These are phyloP conservation scores for Butyriboletus appendiculatus DNA, from an alignment of 1,284 basidiomycete species.

Conservation along the genomic window DNA sequence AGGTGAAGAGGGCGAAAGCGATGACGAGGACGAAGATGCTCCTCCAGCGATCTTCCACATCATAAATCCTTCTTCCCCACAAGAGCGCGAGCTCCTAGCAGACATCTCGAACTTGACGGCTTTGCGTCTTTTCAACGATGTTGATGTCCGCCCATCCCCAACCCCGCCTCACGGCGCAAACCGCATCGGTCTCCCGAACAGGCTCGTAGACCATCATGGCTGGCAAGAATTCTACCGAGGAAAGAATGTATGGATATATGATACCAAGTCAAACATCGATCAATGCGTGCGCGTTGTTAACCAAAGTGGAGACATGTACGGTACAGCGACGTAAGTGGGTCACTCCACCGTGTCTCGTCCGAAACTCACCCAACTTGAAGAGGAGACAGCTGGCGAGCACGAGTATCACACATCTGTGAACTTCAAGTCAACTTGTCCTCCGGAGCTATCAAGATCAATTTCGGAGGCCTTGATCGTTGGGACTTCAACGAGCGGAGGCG, in stretches of 20 bases:
- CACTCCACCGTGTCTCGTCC: not conserved
- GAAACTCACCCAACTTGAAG: slow-evolving; percentile 39
- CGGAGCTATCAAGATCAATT: slow-evolving; percentile 69
- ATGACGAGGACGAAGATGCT: slow-evolving; percentile 39
- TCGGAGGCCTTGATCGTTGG: slow-evolving; percentile 74
- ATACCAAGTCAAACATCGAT: slow-evolving; percentile 62
- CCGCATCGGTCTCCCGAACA: slow-evolving; percentile 49
- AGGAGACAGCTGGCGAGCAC: slow-evolving; percentile 77
- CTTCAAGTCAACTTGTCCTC: slow-evolving; percentile 66
- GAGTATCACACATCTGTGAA: slow-evolving; percentile 67
- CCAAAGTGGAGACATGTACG: slow-evolving; percentile 61
- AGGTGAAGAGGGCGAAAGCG: slow-evolving; percentile 33
- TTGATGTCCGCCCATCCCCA: slow-evolving; percentile 57
- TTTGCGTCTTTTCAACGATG: slow-evolving; percentile 70
- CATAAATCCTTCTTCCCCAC: slow-evolving; percentile 44
- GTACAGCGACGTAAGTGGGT: slow-evolving; percentile 66
- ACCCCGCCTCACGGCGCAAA: slow-evolving; percentile 43
- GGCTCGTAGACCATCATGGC: slow-evolving; percentile 60
- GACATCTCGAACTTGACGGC: slow-evolving; percentile 62
- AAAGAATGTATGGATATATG: slow-evolving; percentile 73
- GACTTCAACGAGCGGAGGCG: slow-evolving; percentile 60
- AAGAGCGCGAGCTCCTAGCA: slow-evolving; percentile 44
- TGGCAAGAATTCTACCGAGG: slow-evolving; percentile 77
- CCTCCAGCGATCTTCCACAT: slow-evolving; percentile 50
- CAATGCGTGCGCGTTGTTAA: slow-evolving; percentile 63